Percentiles rank a stretch among this genome's conserved stretches.
Conservation (phyloP, 441 rosid genomes). For the Adansonia madagascariensis region DNA sequence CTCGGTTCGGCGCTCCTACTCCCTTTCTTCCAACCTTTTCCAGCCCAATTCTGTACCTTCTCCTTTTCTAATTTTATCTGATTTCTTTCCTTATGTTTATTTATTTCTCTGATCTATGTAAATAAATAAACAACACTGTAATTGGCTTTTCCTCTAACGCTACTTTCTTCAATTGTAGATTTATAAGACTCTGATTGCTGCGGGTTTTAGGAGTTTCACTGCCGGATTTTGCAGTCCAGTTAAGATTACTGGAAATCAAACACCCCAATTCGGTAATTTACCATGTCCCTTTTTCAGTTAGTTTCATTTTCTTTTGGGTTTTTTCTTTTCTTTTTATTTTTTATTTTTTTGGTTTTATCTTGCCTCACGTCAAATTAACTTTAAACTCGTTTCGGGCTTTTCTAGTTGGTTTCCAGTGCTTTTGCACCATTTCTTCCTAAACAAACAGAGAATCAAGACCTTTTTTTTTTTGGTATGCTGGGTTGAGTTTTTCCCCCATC, state of each 20-base stretch:
- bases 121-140: background rate
- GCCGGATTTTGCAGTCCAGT: slow-evolving; percentile 37
- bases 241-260: slow-evolving; percentile 37
- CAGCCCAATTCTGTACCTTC: slow-evolving; percentile 44
- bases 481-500: too few relatives aligned
- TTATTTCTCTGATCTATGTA: background rate
- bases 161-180: slow-evolving; percentile 41
- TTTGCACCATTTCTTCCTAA: background rate
- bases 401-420: too few relatives aligned
- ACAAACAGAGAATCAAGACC: background rate
- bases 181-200: slow-evolving; percentile 35
- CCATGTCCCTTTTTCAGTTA: background rate
- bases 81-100: too few relatives aligned
- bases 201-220: slow-evolving; percentile 51
- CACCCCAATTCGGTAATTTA: slow-evolving; percentile 44
- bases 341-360: background rate
- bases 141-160: background rate
- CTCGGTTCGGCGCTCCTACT: slow-evolving; percentile 54
- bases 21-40: slow-evolving; percentile 32
- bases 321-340: too few relatives aligned
- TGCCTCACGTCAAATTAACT: too few relatives aligned
- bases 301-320: background rate
- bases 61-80: background rate
- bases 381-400: too few relatives aligned
- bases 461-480: background rate